phyloP scores from a whole-genome alignment of 805 yeast genomes.

The Schwanniomyces sp. region DNA sequence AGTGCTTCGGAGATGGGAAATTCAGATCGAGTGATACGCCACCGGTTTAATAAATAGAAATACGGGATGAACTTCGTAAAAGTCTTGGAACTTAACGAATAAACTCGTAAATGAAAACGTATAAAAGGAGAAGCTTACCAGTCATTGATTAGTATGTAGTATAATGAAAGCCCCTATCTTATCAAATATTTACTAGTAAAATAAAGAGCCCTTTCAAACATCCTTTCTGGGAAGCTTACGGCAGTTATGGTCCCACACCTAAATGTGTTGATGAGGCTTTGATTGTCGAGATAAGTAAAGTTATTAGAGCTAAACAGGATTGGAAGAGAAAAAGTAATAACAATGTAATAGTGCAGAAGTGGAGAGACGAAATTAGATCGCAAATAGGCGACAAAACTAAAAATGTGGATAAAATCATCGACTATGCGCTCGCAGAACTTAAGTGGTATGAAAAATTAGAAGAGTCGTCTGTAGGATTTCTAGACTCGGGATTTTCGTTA shows the following conservation, averaged over 20 bases:
- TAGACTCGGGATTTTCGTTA: conserved; percentile 11
- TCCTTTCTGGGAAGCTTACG: conserved; percentile 14
- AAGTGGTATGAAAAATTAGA: conserved; percentile 23
- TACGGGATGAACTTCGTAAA: too few species aligned
- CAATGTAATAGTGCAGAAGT: conserved; percentile 12
- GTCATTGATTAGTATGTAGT: too few species aligned
- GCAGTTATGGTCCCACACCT: conserved; percentile 11
- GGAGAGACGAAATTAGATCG: conserved; percentile 16
- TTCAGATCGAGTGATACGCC: too few species aligned
- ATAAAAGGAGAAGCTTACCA: too few species aligned
- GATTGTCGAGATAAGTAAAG: conserved; percentile 13
- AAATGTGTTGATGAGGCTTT: conserved; percentile 15
- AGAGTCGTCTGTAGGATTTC: conserved; percentile 5
- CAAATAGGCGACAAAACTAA: conserved; percentile 11
- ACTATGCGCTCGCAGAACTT: conserved; percentile 28
- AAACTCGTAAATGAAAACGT: too few species aligned
- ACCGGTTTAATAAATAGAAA: too few species aligned
- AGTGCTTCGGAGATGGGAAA: too few species aligned
- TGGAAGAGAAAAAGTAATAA: conserved; percentile 19
- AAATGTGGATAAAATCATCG: conserved; percentile 16
- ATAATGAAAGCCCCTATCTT: too few species aligned
- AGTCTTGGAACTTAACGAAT: too few species aligned
- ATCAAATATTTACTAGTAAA: background rate
- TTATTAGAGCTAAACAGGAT: conserved; percentile 15
- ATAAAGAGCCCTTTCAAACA: conserved; percentile 10